Evolutionary conservation across 495 filamentous ascomycete genomes (phyloP), one percentile per base, ranked within the genome.

Genomic region (Cudoniella acicularis): DNA sequence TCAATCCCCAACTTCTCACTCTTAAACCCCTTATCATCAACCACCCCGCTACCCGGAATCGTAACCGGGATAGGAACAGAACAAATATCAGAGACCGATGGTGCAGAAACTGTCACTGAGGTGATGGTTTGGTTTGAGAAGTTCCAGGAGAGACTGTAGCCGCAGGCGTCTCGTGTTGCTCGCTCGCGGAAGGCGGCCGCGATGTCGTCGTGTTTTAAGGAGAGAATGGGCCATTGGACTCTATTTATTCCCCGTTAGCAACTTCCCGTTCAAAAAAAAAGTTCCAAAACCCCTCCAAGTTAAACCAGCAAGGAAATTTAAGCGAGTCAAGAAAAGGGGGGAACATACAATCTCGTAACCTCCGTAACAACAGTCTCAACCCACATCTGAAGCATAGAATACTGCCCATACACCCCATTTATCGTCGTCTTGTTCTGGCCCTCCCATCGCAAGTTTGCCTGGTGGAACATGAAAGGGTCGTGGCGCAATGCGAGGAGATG

Each of bases 351-450:
- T 27, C 83, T 73, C 21, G 72, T 71, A 61, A 85, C 80, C 62
- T 87, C 83, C 63, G 75, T 70, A 1, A 81, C 75, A 25, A 80
- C 68, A 20, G 70, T 74, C 69, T 86, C 83, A 18, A 81, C 77
- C 83, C 83, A 87, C 2, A 78, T 80, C 62, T 85, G 82, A 46
- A 85, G 70, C 25, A 87, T 73, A 2, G 81, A 84, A 53, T 78
- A 75, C 56, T 79, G 65, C 8, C 60, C 70, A 1, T 68, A 64
- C 4, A 73, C 72, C 18, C 79, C 75, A 49, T 83, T 84, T 51
- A 87, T 68, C 10, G 74, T 79, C 52, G 80, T 75, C 0, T 67
- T 56, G 8, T 63, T 64, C 1, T 77, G 72, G 24, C 67, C 64
- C 25, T 80, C 77, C 18, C 18, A 48, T 55, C 80, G 79, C 56